These are phyloP conservation scores for Anaeromyces robustus DNA, from an alignment of 192 early-diverging fungal genomes.

Conservation along the genomic window DNA sequence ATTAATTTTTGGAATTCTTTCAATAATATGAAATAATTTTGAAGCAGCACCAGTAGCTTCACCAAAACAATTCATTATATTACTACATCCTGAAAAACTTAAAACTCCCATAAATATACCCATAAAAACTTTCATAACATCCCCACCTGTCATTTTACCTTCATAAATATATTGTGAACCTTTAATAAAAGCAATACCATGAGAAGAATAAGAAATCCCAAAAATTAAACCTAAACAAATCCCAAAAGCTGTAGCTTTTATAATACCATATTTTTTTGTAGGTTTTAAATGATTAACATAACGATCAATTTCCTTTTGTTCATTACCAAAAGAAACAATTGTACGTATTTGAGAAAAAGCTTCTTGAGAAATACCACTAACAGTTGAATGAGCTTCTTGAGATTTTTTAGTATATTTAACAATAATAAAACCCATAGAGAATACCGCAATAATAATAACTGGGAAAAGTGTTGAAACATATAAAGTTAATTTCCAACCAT, in stretches of 20 bases:
- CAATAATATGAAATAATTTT: constrained; percentile 66
- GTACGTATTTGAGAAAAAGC: constrained; percentile 71
- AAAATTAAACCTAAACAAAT: no score
- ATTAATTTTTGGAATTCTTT: constrained; percentile 68
- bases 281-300: constrained; percentile 25
- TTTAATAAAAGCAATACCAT: constrained; percentile 25
- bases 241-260: no score
- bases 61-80: constrained; percentile 55
- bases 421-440: constrained; percentile 42
- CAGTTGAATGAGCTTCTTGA: constrained; percentile 63
- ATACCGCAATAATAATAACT: no score
- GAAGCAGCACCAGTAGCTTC: constrained; percentile 66
- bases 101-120: constrained; percentile 73
- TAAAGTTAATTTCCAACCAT: no score
- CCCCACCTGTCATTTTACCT: constrained; percentile 17
- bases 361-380: constrained; percentile 74
- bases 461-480: no score
- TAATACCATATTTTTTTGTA: no score
- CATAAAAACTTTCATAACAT: constrained; percentile 74
- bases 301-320: constrained; percentile 45
- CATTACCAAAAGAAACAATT: constrained; percentile 69
- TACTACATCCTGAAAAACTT: constrained; percentile 49
- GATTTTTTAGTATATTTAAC: constrained; percentile 22
- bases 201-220: constrained; percentile 8
- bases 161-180: constrained; percentile 31